Evolutionary conservation across 108 stramenopile species (phyloP), one percentile per base, ranked within the genome.

Genomic region (Nitzschia palea): DNA sequence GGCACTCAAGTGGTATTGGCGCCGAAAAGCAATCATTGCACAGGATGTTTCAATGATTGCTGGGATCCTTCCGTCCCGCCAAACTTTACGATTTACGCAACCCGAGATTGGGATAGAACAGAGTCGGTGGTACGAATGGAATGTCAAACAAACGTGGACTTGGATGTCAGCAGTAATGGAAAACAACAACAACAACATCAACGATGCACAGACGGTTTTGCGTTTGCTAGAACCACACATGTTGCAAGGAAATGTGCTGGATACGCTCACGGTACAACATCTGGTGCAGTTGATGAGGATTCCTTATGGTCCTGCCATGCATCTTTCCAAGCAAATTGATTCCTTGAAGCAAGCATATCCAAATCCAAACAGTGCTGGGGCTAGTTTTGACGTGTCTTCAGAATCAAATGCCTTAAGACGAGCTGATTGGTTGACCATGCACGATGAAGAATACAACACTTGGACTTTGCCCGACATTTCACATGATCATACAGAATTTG

Each of bases 51-150:
- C 23, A 29, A 26, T 14, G 9, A 44, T 43, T 52, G 18, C 60
- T 8, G 15, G 2, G n/a, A n/a, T n/a, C n/a, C 36, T n/a, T 6
- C 22, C 12, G 40, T 9, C 5, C 30, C 43, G 2, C 36, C 23
- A 3, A 23, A 20, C 8, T 34, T 36, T 43, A 23, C 67, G 43
- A 37, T 4, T 23, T 8, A 43, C 9, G 23, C 36, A 31, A n/a
- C 44, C 43, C 30, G 32, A 4, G 12, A 15, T 43, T 0, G 28
- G 30, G 27, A 17, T 65, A 8, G 71, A 73, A 22, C 42, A 47
- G 28, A 44, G 44, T 18, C 32, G 47, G 31, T 73, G 71, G 71
- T 65, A 65, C 45, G 58, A 27, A 3, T 73, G 71, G 71, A 58
- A 23, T 12, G 18, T 32, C n/a, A 2, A 53, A 2, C 51, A 62